Evolutionary conservation across 2,329 filamentous ascomycete species (phyloP), one percentile per base, ranked within the genome.

Genomic region (Emergomyces orientalis): DNA sequence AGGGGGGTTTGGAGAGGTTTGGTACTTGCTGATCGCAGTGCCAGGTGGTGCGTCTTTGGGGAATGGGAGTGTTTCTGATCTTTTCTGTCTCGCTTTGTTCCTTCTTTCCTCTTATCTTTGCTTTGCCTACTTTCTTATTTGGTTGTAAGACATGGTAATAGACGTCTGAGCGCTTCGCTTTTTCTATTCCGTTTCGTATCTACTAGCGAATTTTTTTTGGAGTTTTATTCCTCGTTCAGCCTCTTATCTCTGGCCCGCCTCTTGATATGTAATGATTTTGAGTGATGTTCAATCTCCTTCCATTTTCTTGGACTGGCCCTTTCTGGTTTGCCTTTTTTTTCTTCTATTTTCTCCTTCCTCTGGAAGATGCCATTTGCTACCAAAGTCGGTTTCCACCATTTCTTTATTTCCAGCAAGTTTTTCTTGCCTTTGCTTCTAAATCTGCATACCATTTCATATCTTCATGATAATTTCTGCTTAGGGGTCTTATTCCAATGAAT

Each of bases 31-130:
- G 85, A 88, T 76, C 78, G 85, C 37, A 85, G 82, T 69, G 85
- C 85, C 14, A 80, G 85, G 62, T 88, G 85, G 85, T 87, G 85
- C 71, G 85, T 88, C n/a, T 87, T 86, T 74, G 84, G 81, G 49
- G 84, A 88, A 72, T 88, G 85, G 85, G 82, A 85, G 68, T 84
- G 82, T 74, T 75, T 79, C 65, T 84, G 69, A 78, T 69, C 27
- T 49, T 14, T 54, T 32, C 8, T 17, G 32, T 52, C 32, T 49
- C 25, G 49, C 45, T 59, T 41, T 22, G 3, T 45, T 56, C n/a
- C 55, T 49, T 41, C 19, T 39, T 63, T 51, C 32, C 22, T 22
- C 51, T 52, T 37, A 11, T 61, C 55, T 61, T 55, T 39, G 27
- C 32, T 55, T 51, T 52, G 9, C 13, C 37, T 39, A 39, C 37